These are phyloP conservation scores for Micractinium conductrix DNA, from an alignment of 139 green algal species.

Conservation along the genomic window DNA sequence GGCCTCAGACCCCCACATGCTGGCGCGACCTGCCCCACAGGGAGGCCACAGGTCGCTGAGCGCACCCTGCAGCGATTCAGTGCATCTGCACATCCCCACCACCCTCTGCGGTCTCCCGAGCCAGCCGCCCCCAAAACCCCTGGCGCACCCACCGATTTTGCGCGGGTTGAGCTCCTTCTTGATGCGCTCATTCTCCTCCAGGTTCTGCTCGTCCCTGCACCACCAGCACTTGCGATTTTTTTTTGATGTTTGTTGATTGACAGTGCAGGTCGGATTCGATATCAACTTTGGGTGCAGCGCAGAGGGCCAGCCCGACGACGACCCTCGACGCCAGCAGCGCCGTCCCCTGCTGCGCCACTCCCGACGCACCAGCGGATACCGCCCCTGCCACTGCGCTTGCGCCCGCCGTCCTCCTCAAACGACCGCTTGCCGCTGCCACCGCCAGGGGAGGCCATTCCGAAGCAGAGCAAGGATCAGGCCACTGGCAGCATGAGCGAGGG, in stretches of 20 bases:
- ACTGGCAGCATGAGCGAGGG: no score
- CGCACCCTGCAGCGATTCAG: not conserved
- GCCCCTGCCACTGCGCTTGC: not conserved
- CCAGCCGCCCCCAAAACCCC: no score
- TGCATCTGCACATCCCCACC: not conserved
- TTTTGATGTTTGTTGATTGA: no score
- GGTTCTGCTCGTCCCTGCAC: conserved; percentile 53
- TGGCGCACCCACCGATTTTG: conserved; percentile 30
- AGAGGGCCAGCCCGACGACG: no score
- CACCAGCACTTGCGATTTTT: no score
- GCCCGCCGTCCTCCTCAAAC: not conserved
- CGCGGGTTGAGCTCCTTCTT: conserved; percentile 52
- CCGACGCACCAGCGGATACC: conserved; percentile 16
- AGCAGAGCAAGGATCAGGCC: no score
- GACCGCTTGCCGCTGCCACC: conserved; percentile 19
- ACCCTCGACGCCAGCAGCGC: no score
- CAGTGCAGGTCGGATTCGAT: no score
- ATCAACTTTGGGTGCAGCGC: no score
- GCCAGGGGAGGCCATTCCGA: not conserved
- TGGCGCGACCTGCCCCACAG: no score
- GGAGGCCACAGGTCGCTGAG: not conserved
- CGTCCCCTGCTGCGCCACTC: no score
- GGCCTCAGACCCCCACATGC: no score
- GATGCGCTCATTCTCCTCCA: conserved; percentile 58
- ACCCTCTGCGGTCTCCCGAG: not conserved